phyloP scores from a whole-genome alignment of 2,329 filamentous ascomycete species.

The Claviceps purpurea region DNA sequence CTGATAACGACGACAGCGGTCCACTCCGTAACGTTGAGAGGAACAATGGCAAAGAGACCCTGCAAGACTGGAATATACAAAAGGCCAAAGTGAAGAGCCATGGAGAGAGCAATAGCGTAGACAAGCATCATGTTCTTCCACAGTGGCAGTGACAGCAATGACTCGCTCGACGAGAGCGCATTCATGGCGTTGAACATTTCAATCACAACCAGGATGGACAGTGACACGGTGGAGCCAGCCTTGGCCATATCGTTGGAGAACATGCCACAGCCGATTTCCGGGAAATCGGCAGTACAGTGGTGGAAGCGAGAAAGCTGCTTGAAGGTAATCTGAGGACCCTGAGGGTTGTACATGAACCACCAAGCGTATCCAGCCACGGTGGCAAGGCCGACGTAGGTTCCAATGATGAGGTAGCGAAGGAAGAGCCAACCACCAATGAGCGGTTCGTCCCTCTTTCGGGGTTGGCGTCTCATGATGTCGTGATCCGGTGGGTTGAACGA shows the following conservation, averaged over 20 bases:
- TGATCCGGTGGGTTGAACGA: slow-evolving; percentile 98
- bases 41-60: slow-evolving; percentile 77
- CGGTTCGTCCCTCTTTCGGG: slow-evolving; percentile 81
- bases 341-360: slow-evolving; percentile 97
- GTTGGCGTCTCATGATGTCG: slow-evolving; percentile 90
- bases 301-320: slow-evolving; percentile 88
- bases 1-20: slow-evolving; percentile 81
- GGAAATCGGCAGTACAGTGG: slow-evolving; percentile 72
- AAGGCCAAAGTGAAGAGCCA: slow-evolving; percentile 88
- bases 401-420: slow-evolving; percentile 93
- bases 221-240: slow-evolving; percentile 81
- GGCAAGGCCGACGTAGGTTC: slow-evolving; percentile 84
- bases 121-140: slow-evolving; percentile 99
- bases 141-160: slow-evolving; percentile 80
- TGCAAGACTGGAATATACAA: slow-evolving; percentile 87
- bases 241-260: slow-evolving; percentile 78
- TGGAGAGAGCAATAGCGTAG: slow-evolving; percentile 83
- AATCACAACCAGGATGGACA: slow-evolving; percentile 88
- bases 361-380: slow-evolving; percentile 97
- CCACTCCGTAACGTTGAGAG: slow-evolving; percentile 79
- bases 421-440: slow-evolving; percentile 94
- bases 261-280: slow-evolving; percentile 84
- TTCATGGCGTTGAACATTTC: slow-evolving; percentile 99
- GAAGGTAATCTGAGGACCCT: slow-evolving; percentile 84
- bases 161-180: slow-evolving; percentile 88